Conservation (phyloP, 2,329 filamentous ascomycete species). For the Talaromyces rugulosus region DNA sequence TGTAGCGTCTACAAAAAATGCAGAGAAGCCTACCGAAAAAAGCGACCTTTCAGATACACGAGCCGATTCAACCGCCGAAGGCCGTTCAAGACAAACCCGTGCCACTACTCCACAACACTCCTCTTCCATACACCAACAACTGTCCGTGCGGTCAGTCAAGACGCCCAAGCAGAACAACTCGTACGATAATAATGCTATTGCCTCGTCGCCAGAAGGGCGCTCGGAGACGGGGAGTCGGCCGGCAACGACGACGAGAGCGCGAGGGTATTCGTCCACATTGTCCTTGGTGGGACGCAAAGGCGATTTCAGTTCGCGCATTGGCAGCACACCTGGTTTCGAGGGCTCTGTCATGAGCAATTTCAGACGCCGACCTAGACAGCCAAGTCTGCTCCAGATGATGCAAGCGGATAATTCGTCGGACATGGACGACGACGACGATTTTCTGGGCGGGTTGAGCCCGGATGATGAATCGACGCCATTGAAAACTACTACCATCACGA, state of each 20-base stretch:
- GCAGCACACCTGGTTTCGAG: slow-evolving; percentile 40
- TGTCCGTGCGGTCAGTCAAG: slow-evolving; percentile 21
- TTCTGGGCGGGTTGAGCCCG: slow-evolving; percentile 37
- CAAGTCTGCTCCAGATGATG: slow-evolving; percentile 43
- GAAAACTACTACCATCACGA: slow-evolving; percentile 28
- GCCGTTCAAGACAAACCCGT: neutral
- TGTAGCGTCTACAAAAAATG: slow-evolving; percentile 1
- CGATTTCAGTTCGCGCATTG: slow-evolving; percentile 30
- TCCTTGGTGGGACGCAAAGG: slow-evolving; percentile 35
- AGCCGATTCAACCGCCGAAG: neutral
- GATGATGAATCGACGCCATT: slow-evolving; percentile 45
- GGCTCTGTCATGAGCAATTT: slow-evolving; percentile 43
- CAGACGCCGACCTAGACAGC: slow-evolving; percentile 39
- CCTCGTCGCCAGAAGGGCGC: slow-evolving; percentile 32
- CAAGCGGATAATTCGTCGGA: slow-evolving; percentile 37
- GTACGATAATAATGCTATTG: slow-evolving; percentile 31
- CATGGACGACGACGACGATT: slow-evolving; percentile 33
- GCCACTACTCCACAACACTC: slow-evolving; percentile 6
- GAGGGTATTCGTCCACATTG: slow-evolving; percentile 37
- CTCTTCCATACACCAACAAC: neutral
- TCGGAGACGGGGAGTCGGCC: slow-evolving; percentile 27
- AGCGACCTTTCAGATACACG: neutral
- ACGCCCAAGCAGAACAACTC: slow-evolving; percentile 25
- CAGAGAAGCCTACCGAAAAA: neutral
- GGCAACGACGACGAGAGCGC: slow-evolving; percentile 30